Percentiles rank a stretch among this genome's conserved stretches.
Evolutionary conservation across 1,284 basidiomycete genomes (phyloP).

Genomic region (Fomitiporia mediterranea): DNA sequence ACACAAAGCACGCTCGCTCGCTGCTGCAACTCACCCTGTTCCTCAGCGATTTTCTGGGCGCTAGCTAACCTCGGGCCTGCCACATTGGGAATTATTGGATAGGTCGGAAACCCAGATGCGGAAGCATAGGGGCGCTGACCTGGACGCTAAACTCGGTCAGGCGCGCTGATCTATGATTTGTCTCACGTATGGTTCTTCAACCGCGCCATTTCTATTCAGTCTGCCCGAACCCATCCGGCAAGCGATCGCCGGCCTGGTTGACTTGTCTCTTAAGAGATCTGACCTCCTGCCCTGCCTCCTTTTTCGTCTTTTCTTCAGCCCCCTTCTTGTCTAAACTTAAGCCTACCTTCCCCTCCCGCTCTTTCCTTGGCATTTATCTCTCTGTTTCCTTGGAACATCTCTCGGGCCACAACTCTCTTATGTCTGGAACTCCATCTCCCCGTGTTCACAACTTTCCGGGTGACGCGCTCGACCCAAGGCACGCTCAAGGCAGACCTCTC

Average conservation of each 20-base stretch:
- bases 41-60: too few species aligned
- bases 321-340: not conserved
- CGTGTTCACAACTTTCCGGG: not conserved
- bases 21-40: too few species aligned
- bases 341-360: not conserved
- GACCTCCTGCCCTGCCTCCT: too few species aligned
- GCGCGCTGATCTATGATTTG: not conserved
- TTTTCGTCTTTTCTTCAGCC: not conserved
- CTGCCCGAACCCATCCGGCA: not conserved
- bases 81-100: too few species aligned
- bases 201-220: not conserved
- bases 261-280: not conserved
- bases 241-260: not conserved
- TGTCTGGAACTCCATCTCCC: not conserved
- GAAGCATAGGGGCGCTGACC: not conserved
- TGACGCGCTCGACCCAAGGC: not conserved
- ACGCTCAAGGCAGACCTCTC: slow-evolving; percentile 1
- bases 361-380: not conserved
- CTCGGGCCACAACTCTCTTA: not conserved
- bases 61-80: too few species aligned
- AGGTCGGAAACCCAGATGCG: not conserved
- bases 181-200: not conserved
- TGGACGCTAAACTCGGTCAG: too few species aligned
- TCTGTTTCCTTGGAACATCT: not conserved
- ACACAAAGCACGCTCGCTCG: too few species aligned